These are phyloP conservation scores for Haplosporangium sp. DNA, from an alignment of 371 early-diverging fungal genomes.

Conservation along the genomic window DNA sequence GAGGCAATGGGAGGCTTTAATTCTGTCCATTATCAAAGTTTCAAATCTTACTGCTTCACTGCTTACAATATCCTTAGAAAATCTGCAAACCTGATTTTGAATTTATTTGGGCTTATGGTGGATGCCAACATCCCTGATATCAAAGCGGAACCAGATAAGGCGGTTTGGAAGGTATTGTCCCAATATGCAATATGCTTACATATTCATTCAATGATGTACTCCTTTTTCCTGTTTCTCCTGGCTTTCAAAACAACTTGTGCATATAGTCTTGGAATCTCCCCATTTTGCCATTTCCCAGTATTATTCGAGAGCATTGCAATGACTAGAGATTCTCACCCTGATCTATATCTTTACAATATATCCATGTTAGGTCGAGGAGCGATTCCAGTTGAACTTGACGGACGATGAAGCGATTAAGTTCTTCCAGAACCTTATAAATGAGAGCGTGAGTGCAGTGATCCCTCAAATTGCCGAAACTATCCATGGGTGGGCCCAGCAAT, in stretches of 20 bases:
- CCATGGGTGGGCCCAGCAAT: conserved; percentile 94
- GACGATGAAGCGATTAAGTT: conserved; percentile 96
- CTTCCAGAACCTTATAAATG: conserved; percentile 92
- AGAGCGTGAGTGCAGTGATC: conserved; percentile 94
- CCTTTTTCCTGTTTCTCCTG: background rate
- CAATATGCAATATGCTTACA: conserved; percentile 1
- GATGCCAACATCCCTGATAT: conserved; percentile 96
- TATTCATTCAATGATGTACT: background rate
- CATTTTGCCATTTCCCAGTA: background rate
- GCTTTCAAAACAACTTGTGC: background rate
- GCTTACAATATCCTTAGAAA: conserved; percentile 94
- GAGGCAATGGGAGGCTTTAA: conserved; percentile 97
- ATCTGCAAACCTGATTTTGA: conserved; percentile 93
- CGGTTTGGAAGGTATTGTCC: conserved; percentile 84
- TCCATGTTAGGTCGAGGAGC: conserved; percentile 86
- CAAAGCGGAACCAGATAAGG: conserved; percentile 96
- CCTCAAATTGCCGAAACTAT: conserved; percentile 98
- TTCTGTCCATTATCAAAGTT: conserved; percentile 84
- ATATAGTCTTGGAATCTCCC: background rate
- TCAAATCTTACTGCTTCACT: conserved; percentile 91
- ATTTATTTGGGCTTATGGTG: conserved; percentile 95
- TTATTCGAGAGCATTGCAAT: background rate
- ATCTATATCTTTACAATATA: background rate
- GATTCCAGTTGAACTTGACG: conserved; percentile 90
- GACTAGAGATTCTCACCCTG: background rate